Evolutionary conservation across 768 basidiomycete genomes (phyloP).

Genomic region (Pisolithus sp.): DNA sequence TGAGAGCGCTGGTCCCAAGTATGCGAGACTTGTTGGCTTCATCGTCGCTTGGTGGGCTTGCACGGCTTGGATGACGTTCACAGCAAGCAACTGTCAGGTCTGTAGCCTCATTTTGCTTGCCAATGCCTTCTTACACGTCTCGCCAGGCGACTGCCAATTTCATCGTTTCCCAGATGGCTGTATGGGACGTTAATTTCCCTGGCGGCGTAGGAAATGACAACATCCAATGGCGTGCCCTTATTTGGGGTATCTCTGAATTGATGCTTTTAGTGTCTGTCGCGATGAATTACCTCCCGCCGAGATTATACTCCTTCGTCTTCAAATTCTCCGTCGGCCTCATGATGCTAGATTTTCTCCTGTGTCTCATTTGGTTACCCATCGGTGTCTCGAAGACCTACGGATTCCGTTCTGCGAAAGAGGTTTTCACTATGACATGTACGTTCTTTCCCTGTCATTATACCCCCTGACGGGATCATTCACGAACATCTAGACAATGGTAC

Average conservation of each 20-base stretch:
- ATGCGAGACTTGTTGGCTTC: slow-evolving; percentile 83
- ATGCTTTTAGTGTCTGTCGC: slow-evolving; percentile 65
- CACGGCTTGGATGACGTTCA: slow-evolving; percentile 95
- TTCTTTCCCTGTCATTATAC: slow-evolving; percentile 30
- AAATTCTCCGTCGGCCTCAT: slow-evolving; percentile 67
- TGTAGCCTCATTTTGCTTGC: slow-evolving; percentile 9
- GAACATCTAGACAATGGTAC: slow-evolving; percentile 71
- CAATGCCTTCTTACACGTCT: not conserved
- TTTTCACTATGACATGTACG: slow-evolving; percentile 76
- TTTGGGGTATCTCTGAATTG: slow-evolving; percentile 77
- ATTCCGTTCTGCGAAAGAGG: slow-evolving; percentile 76
- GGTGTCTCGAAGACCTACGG: slow-evolving; percentile 87
- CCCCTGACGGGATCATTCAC: not conserved
- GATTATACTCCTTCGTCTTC: slow-evolving; percentile 70
- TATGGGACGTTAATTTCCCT: slow-evolving; percentile 79
- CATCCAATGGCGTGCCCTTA: slow-evolving; percentile 79
- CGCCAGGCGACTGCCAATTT: slow-evolving; percentile 81
- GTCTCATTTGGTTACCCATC: slow-evolving; percentile 88
- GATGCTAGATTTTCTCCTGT: slow-evolving; percentile 83
- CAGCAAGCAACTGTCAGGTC: slow-evolving; percentile 83
- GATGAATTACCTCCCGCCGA: slow-evolving; percentile 82
- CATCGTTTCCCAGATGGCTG: slow-evolving; percentile 74
- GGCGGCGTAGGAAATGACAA: slow-evolving; percentile 67
- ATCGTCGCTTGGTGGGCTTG: slow-evolving; percentile 91
- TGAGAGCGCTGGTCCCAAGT: slow-evolving; percentile 83